These are phyloP conservation scores for Tylopilus orsonianus DNA, from an alignment of 1,284 basidiomycete genomes.

Conservation along the genomic window DNA sequence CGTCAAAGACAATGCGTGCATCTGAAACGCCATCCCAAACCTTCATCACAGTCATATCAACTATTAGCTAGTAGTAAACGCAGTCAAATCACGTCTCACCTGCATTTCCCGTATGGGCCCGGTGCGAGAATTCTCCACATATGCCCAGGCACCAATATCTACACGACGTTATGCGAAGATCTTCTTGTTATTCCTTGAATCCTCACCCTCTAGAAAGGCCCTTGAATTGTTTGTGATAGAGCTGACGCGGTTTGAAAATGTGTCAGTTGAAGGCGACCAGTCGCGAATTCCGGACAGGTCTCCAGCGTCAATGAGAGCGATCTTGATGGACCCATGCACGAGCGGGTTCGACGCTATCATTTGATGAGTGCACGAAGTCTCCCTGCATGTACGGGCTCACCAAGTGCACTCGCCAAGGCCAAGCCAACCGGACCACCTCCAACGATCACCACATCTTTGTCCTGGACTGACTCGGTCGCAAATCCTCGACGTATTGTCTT, in stretches of 20 bases:
- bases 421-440: constrained; percentile 94
- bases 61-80: not conserved
- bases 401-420: constrained; percentile 83
- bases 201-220: constrained; percentile 70
- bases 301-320: constrained; percentile 80
- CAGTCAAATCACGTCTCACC: constrained; percentile 40
- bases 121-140: constrained; percentile 73
- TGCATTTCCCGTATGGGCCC: constrained; percentile 83
- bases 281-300: constrained; percentile 67
- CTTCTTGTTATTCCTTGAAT: not conserved
- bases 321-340: constrained; percentile 49
- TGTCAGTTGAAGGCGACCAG: constrained; percentile 61
- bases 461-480: constrained; percentile 33
- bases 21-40: constrained; percentile 89
- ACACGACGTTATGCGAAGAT: not conserved
- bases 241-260: constrained; percentile 87
- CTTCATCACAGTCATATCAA: constrained; percentile 38
- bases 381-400: constrained; percentile 43
- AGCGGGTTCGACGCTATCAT: constrained; percentile 52
- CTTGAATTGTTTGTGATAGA: constrained; percentile 87
- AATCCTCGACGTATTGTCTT: constrained; percentile 12
- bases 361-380: constrained; percentile 3
- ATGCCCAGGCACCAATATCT: constrained; percentile 84
- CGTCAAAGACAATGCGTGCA: constrained; percentile 73
- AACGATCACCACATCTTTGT: constrained; percentile 88